phyloP scores from a whole-genome alignment of 176 grass and related monocot genomes.

The Rhynchospora pubera region DNA sequence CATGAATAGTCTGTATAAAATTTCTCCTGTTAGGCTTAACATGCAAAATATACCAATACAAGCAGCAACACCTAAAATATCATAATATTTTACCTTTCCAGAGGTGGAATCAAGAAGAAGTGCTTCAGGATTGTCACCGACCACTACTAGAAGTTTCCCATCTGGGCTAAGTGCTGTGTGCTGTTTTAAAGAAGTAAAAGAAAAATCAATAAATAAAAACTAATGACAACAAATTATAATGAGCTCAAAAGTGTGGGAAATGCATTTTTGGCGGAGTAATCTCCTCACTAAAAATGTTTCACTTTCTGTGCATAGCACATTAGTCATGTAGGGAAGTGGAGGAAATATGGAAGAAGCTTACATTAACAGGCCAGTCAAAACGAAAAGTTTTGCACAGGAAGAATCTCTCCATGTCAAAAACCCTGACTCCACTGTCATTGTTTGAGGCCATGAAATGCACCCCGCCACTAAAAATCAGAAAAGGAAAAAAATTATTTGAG shows the following conservation, averaged over 20 bases:
- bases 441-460: slow-evolving; percentile 73
- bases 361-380: slow-evolving; percentile 70
- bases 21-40: not conserved
- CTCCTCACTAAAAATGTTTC: not conserved
- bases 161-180: slow-evolving; percentile 62
- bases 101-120: slow-evolving; percentile 53
- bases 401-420: slow-evolving; percentile 71
- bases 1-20: slow-evolving; percentile 40
- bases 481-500: not conserved
- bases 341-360: slow-evolving; percentile 25
- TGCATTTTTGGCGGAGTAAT: not conserved
- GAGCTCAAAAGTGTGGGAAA: slow-evolving; percentile 1
- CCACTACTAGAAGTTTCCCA: slow-evolving; percentile 60
- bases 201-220: slow-evolving; percentile 14
- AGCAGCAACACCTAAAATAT: not conserved
- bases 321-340: not conserved
- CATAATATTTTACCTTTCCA: slow-evolving; percentile 48
- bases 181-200: slow-evolving; percentile 30
- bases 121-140: slow-evolving; percentile 59
- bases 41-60: not conserved
- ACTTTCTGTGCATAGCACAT: not conserved
- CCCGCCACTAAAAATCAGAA: slow-evolving; percentile 41
- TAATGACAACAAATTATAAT: not conserved
- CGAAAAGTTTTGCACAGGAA: slow-evolving; percentile 59
- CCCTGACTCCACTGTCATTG: slow-evolving; percentile 64